Base-by-base conservation (phyloP, 2,329 filamentous ascomycete genomes). In the Nemania diffusa region DNA sequence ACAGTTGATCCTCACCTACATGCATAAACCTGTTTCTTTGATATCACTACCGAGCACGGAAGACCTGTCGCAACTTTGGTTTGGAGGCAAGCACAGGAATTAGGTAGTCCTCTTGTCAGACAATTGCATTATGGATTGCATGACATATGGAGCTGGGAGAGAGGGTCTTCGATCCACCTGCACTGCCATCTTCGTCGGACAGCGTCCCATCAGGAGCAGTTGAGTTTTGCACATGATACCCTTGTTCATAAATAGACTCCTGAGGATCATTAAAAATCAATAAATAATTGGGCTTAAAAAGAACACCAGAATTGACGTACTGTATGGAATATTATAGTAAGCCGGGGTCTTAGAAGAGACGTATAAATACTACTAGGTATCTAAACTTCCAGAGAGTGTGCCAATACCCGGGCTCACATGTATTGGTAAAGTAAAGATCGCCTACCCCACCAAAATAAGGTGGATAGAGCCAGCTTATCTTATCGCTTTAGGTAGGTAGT, bases 21-120 rank as follows among this genome's bases (percentile, higher is more conserved):
- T 79, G 84, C 79, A 64, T 84, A 72, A 79, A 44, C 22, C 26
- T 44, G 79, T 74, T 79, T 79, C 73, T 76, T 73, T 76, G 73
- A 74, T 76, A 77, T 77, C 74, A 74, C 76, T 65, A 57, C 29
- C 29, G 37, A 51, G 29, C 44, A 53, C 34, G 42, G 48, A 78
- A 70, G 56, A 52, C 60, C 52, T 68, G 44, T 61, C 71, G 57
- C 59, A 62, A 69, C 62, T 79, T 76, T 77, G 69, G 73, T 72
- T 75, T 44, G 73, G 73, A 79, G 78, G 77, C 77, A 79, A 78
- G 73, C 69, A 79, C 80, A 80, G 81, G 81, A 81, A 75, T 85
- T 84, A 84, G 83, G 83, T 84, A 84, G 77, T 81, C 81, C 80
- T 82, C 81, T 79, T 76, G 78, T 76, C 76, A 75, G 73, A 61